Evolutionary conservation across 2,329 filamentous ascomycete species (phyloP).

Genomic region (Pseudopithomyces maydicus): DNA sequence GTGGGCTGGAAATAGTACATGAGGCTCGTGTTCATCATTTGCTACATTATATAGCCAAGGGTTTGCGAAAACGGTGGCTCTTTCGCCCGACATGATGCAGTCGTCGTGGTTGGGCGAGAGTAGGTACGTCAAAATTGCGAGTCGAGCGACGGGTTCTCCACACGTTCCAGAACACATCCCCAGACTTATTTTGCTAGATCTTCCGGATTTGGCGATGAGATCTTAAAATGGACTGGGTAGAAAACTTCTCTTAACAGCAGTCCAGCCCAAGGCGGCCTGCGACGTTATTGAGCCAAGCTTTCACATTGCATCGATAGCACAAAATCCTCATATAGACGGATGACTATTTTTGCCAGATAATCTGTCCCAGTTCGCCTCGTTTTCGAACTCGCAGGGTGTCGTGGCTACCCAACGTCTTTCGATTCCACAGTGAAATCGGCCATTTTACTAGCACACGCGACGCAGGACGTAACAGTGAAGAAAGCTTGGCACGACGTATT

Average conservation of each 20-base stretch:
- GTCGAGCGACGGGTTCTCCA: neutral
- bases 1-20: neutral
- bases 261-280: neutral
- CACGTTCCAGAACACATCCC: neutral
- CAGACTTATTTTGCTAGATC: too few species aligned
- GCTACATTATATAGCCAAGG: neutral
- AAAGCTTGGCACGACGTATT: neutral
- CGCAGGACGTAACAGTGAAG: neutral
- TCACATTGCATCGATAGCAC: too few species aligned
- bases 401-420: neutral
- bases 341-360: too few species aligned
- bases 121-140: neutral
- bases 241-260: too few species aligned
- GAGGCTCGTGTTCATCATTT: constrained; percentile 8
- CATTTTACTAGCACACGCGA: neutral
- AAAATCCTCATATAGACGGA: too few species aligned
- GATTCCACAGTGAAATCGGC: neutral
- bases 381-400: neutral
- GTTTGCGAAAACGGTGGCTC: neutral
- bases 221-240: too few species aligned
- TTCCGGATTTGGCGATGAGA: too few species aligned
- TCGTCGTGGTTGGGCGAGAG: neutral
- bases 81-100: neutral
- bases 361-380: too few species aligned
- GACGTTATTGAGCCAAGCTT: too few species aligned